Evolutionary conservation across 2,329 filamentous ascomycete genomes (phyloP), one percentile per base, ranked within the genome.

Genomic region (Colletotrichum echinochloae): DNA sequence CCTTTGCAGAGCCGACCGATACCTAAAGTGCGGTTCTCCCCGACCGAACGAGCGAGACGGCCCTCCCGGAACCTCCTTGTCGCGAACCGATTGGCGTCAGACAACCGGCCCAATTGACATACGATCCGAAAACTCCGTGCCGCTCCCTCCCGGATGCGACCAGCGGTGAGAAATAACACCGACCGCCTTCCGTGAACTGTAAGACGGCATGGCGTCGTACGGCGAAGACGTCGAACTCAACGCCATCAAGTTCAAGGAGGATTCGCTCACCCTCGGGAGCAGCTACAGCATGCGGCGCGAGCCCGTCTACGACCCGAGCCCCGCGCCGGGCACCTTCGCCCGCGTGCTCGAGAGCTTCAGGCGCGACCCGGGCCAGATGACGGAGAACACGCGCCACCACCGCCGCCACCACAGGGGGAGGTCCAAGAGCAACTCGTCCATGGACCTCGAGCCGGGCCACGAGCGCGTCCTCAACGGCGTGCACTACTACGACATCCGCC

Each of bases 271-370:
- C 26, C 83, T 81, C 48, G 85, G 85, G 65, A 86, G 84, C 78
- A 83, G 82, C 64, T 83, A 83, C 77, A 86, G 84, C 74, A 87
- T 85, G 84, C 84, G 84, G 82, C 84, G 84, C 62, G 84, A 86
- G 74, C 83, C 85, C 46, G 74, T 82, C 37, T 85, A 86, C 76
- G 81, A 83, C 49, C 80, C 83, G 11, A 73, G 76, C 26, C 70
- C 73, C 35, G 73, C 76, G 61, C 78, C 80, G 52, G 76, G 77
- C 48, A 77, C 79, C 71, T 75, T 83, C 70, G 78, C 77, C 20
- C 83, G 84, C 71, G 83, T 89, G 76, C 73, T 90, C 74, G 87
- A 91, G 79, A 86, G 87, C 79, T 92, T 92, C 83, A 87, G 86
- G 74, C 86, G 89, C 70, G 89, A 92, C 74, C 87, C 88, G 9